Evolutionary conservation across 305 asterid species (phyloP).

Genomic region (Salvia sclarea): DNA sequence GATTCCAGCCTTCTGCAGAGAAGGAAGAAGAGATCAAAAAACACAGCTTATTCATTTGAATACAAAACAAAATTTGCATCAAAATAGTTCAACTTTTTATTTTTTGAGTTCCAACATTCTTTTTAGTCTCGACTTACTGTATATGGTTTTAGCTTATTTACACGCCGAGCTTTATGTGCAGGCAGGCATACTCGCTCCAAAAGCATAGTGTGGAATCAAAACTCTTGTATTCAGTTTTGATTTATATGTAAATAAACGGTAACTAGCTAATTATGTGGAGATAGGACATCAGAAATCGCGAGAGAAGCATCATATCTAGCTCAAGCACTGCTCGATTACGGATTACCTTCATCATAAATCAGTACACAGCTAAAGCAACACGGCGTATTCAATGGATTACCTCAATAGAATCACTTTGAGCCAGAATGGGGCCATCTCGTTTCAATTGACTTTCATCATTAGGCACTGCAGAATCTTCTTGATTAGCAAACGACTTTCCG

Average conservation of each 20-base stretch:
- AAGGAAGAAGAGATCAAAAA: neutral
- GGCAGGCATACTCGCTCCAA: no score
- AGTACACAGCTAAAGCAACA: neutral
- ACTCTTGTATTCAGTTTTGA: no score
- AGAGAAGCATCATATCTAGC: constrained; percentile 3
- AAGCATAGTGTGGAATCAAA: no score
- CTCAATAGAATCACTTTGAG: constrained; percentile 77
- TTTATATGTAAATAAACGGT: no score
- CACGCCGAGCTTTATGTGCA: no score
- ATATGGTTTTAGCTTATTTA: no score
- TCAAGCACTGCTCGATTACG: neutral
- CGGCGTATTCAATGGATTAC: constrained; percentile 38
- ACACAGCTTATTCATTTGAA: no score
- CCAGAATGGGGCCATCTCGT: constrained; percentile 83
- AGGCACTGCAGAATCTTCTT: constrained; percentile 91
- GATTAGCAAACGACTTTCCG: no score
- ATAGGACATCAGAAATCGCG: neutral
- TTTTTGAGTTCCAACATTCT: no score
- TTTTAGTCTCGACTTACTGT: no score
- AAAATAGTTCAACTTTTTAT: no score
- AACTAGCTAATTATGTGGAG: neutral
- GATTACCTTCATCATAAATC: neutral
- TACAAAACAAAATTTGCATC: neutral
- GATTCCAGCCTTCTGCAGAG: constrained; percentile 67
- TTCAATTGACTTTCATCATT: constrained; percentile 80